Percentiles rank a stretch among this genome's conserved stretches.
Evolutionary conservation across 2,329 filamentous ascomycete species (phyloP).

Genomic region (Alternaria hordeiaustralica): DNA sequence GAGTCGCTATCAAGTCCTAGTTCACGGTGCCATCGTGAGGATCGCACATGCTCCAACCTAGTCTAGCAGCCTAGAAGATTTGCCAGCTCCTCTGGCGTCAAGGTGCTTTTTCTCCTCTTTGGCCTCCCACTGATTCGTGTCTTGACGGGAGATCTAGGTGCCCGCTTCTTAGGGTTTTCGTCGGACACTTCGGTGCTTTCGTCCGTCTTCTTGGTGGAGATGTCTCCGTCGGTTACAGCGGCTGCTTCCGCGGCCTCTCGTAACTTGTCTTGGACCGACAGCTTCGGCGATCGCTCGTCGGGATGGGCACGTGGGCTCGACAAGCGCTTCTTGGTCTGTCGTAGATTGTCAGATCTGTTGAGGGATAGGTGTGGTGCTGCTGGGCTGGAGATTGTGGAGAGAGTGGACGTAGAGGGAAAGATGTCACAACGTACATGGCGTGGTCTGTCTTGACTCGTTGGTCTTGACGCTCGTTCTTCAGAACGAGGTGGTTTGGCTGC

Average conservation of each 20-base stretch:
- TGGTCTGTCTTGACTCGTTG: slow-evolving; percentile 35
- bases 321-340: slow-evolving; percentile 46
- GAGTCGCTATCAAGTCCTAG: slow-evolving; percentile 13
- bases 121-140: slow-evolving; percentile 63
- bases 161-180: slow-evolving; percentile 30
- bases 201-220: slow-evolving; percentile 12
- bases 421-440: slow-evolving; percentile 48
- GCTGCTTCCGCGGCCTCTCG: slow-evolving; percentile 53
- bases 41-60: slow-evolving; percentile 1
- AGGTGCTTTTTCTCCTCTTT: slow-evolving; percentile 73
- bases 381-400: slow-evolving; percentile 5
- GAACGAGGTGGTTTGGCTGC: slow-evolving; percentile 20
- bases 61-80: slow-evolving; percentile 42
- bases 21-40: background rate
- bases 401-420: slow-evolving; percentile 29
- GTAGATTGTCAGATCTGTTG: slow-evolving; percentile 34
- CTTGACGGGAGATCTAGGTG: slow-evolving; percentile 42
- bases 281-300: slow-evolving; percentile 48
- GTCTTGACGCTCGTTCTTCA: slow-evolving; percentile 29
- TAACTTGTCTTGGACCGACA: slow-evolving; percentile 57
- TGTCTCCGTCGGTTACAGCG: slow-evolving; percentile 26
- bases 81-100: slow-evolving; percentile 77
- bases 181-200: slow-evolving; percentile 28
- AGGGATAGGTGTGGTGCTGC: slow-evolving; percentile 8
- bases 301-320: slow-evolving; percentile 48